Evolutionary conservation across 441 rosid species (phyloP), one percentile per base, ranked within the genome.

Genomic region (Populus hybrid): DNA sequence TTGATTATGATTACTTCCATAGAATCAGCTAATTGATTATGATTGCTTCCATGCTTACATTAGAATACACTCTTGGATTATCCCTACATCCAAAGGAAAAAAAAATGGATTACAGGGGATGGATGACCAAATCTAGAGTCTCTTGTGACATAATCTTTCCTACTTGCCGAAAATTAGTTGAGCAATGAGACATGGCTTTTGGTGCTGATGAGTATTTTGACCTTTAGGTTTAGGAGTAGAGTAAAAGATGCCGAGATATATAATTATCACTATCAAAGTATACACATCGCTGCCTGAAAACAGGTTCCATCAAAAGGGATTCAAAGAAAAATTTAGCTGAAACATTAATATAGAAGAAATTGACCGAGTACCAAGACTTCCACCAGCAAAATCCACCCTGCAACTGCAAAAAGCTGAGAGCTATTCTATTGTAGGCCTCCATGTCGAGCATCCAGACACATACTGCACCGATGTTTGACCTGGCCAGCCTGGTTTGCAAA

Each of bases 51-150:
- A 9, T 71, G 6, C 73, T 78, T 73, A 30, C 46, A 74, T 70
- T 74, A 34, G 78, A 74, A 75, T 75, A 23, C 67, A 79, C 75
- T 50, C 72, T 59, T 79, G 66, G 32, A 30, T 70, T 57, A 74
- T 50, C 20, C 10, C 10, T 34, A 24, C 16, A 10, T 5, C 26
- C 35, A 24, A 18, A 24, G 21, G 6, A 67, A 28, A 9, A 67
- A 67, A 26, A 75, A 67, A 21, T 8, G 32, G 34, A 12, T 24
- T 67, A 14, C 50, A 50, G 21, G 67, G 1, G 24, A 67, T 10
- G n/a, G 23, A 67, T 75, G 26, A 67, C 28, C 71, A 42, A 5
- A 66, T 24, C 38, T 73, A 66, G 30, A 28, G 12, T 70, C 30
- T 28, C 23, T 70, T 40, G 28, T 24, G 36, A 53, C n/a, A 5